Base-by-base conservation (phyloP, 2,329 filamentous ascomycete species). In the Bipolaris sorokiniana region DNA sequence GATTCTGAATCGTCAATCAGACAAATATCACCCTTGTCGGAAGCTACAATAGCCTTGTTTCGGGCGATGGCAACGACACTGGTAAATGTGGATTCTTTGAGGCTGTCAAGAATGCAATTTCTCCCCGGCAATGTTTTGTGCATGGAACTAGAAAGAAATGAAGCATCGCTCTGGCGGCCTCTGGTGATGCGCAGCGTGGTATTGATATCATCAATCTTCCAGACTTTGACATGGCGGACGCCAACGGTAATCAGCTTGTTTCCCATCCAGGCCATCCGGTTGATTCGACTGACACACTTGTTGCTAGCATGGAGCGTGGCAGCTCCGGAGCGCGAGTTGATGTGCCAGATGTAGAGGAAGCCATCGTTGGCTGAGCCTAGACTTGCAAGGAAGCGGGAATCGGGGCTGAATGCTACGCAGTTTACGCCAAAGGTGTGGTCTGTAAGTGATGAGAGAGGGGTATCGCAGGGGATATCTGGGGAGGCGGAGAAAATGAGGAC, bases 391-490 rank as follows among this genome's bases (percentile, higher is more conserved):
- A 90, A 96, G 63, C 85, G 89, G 11, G 90, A 91, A 74, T 97
- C 91, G 0, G 89, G 84, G 59, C 93, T 97, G 84, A 96, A 99
- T 2, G 92, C 90, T 33, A 99, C 86, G 34, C 90, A 90, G 56
- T 88, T 89, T 31, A 99, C 92, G 6, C 95, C 95, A 75, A 91
- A 96, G 0, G 87, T 89, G 77, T 99, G 95, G 71, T 99, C 95
- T 52, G 87, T 90, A 54, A 99, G 86, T 34, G 90, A 91, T 2
- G 92, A 90, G 6, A 97, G 82, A 2, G 95, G 95, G 1, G 84
- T 84, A 69, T 98, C 93, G 2, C 88, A 89, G 1, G 91, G 90
- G 34, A 84, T 84, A 69, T 96, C 92, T 67, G 90, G 78, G 3
- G 81, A 86, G 5, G 95, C 87, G 31, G 87, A 92, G 77, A 97